phyloP scores from a whole-genome alignment of 306 rosid genomes.

The Sindora glabra region DNA sequence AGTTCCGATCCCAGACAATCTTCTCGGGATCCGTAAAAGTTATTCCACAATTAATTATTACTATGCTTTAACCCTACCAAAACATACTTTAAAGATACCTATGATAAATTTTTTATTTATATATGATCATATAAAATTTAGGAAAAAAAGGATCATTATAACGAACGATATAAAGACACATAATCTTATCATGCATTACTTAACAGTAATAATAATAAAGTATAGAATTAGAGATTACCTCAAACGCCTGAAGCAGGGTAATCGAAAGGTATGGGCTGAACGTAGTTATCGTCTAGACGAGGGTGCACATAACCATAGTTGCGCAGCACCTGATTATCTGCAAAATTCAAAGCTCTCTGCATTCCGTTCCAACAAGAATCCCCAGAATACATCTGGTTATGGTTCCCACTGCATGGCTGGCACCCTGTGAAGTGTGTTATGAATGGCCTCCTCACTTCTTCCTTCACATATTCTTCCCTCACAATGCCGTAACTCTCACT shows the following conservation, averaged over 20 bases:
- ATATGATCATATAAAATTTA: too few species aligned
- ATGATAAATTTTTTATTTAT: too few species aligned
- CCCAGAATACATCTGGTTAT: slow-evolving; percentile 26
- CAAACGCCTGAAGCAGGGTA: background rate
- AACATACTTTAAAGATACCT: too few species aligned
- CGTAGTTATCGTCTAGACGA: background rate
- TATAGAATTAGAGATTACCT: too few species aligned
- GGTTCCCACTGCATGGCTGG: slow-evolving; percentile 40
- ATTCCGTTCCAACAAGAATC: slow-evolving; percentile 33
- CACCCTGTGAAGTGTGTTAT: slow-evolving; percentile 55
- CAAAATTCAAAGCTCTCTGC: slow-evolving; percentile 42
- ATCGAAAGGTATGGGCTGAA: slow-evolving; percentile 13
- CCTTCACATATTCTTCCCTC: slow-evolving; percentile 13
- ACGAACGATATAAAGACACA: too few species aligned
- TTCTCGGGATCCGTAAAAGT: too few species aligned
- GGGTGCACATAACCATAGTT: slow-evolving; percentile 30
- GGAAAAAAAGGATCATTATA: too few species aligned
- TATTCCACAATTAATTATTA: too few species aligned
- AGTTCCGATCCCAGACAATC: too few species aligned
- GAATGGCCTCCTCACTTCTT: slow-evolving; percentile 23
- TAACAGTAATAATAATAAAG: too few species aligned
- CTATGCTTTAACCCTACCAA: too few species aligned
- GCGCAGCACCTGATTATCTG: slow-evolving; percentile 37
- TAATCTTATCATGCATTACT: too few species aligned
- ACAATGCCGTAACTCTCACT: slow-evolving; percentile 7